Percentiles rank a stretch among this genome's conserved stretches.
Evolutionary conservation across 192 early-diverging fungal genomes (phyloP).

Genomic region (Gryganskiella cystojenkinii): DNA sequence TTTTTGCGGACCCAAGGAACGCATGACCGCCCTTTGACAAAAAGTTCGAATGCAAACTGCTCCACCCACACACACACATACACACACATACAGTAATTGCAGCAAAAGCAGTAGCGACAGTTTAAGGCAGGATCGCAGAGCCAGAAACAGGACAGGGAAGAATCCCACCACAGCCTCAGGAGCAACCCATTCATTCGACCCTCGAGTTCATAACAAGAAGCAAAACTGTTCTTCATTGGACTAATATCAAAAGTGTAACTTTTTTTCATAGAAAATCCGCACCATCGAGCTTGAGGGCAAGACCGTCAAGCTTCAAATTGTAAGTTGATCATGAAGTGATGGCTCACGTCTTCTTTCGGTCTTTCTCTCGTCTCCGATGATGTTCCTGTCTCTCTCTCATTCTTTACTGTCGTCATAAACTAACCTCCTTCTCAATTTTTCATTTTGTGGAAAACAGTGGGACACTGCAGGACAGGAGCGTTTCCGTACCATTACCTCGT

Average conservation of each 20-base stretch:
- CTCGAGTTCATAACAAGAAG: not conserved
- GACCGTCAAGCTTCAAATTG: conserved; percentile 97
- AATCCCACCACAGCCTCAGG: too few relatives aligned
- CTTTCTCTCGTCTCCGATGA: not conserved
- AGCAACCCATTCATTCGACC: not conserved
- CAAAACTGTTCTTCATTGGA: not conserved
- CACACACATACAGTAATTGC: too few relatives aligned
- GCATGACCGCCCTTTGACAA: too few relatives aligned
- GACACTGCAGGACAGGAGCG: conserved; percentile 92
- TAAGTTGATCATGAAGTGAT: conserved; percentile 52
- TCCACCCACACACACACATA: too few relatives aligned
- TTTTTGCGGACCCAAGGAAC: too few relatives aligned
- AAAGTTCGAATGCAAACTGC: too few relatives aligned
- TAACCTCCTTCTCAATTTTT: not conserved
- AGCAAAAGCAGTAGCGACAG: too few relatives aligned
- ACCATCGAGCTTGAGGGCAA: conserved; percentile 99
- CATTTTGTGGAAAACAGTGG: conserved; percentile 10
- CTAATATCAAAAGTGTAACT: not conserved
- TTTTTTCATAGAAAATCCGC: conserved; percentile 86
- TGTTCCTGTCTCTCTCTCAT: not conserved
- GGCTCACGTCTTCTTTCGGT: not conserved
- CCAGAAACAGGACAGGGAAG: too few relatives aligned
- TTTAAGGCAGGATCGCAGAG: too few relatives aligned
- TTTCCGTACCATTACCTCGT: conserved; percentile 98
- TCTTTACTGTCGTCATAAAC: not conserved